These are phyloP conservation scores for Bathelium albidoporum DNA, from an alignment of 495 filamentous ascomycete genomes.

Conservation along the genomic window DNA sequence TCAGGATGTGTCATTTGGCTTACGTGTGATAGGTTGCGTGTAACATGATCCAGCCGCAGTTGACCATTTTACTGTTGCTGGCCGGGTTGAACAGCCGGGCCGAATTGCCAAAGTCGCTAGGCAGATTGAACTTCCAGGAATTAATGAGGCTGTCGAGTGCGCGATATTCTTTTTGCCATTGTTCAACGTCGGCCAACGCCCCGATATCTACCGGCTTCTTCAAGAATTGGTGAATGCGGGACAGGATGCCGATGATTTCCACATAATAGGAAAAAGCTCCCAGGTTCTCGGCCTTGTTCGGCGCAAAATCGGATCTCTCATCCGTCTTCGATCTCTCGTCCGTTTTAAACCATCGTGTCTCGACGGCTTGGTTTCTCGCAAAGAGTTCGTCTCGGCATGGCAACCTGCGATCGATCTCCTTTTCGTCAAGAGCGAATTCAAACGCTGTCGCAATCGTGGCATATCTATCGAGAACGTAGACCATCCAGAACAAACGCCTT, in stretches of 20 bases:
- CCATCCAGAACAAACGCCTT: conserved; percentile 82
- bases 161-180: conserved; percentile 79
- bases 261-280: conserved; percentile 80
- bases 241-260: conserved; percentile 75
- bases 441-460: conserved; percentile 83
- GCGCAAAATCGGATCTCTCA: conserved; percentile 44
- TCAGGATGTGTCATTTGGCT: conserved; percentile 26
- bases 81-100: conserved; percentile 56
- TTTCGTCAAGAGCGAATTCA: conserved; percentile 78
- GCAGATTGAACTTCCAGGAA: conserved; percentile 73
- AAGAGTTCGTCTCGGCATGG: conserved; percentile 83
- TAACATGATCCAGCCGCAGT: conserved; percentile 82
- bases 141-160: conserved; percentile 68
- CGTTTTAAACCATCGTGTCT: conserved; percentile 69
- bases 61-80: conserved; percentile 53
- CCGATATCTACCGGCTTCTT: conserved; percentile 83
- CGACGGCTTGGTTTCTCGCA: conserved; percentile 68
- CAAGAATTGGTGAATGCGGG: conserved; percentile 73
- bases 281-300: conserved; percentile 67
- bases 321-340: conserved; percentile 17
- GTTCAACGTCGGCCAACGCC: conserved; percentile 69
- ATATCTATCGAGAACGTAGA: conserved; percentile 79
- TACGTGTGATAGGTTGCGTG: conserved; percentile 66
- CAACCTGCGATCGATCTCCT: conserved; percentile 75
- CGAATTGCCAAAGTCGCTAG: conserved; percentile 70